phyloP scores from a whole-genome alignment of 345 rosid genomes.

The Acer campestre region DNA sequence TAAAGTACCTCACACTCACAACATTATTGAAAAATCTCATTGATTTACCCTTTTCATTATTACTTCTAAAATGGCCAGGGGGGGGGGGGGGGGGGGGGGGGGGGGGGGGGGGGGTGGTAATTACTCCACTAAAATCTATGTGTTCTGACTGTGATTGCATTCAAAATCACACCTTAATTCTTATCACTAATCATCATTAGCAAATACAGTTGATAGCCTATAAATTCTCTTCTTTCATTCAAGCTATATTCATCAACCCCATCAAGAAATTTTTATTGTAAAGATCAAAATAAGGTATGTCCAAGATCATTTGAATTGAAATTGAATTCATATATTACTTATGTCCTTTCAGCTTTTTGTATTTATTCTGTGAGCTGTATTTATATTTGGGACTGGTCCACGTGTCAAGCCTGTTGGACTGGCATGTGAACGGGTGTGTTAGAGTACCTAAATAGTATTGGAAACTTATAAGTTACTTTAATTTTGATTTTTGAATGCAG shows the following conservation, averaged over 20 bases:
- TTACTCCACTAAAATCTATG: slow-evolving; percentile 23
- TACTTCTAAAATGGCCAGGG: slow-evolving; percentile 16
- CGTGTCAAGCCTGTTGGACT: too few species aligned
- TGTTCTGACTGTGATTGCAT: background rate
- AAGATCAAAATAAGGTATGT: slow-evolving; percentile 17
- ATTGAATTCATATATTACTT: background rate
- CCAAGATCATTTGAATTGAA: background rate
- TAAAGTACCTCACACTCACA: background rate
- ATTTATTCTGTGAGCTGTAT: too few species aligned
- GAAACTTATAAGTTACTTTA: too few species aligned
- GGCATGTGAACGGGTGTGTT: too few species aligned
- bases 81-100: too few species aligned
- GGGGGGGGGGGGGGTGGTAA: too few species aligned
- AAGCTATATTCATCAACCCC: slow-evolving; percentile 9
- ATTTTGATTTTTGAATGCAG: slow-evolving; percentile 3
- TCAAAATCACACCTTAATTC: background rate
- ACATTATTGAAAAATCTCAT: background rate
- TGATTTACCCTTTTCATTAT: slow-evolving; percentile 5
- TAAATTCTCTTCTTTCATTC: slow-evolving; percentile 11
- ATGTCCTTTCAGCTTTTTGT: too few species aligned
- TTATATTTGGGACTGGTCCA: too few species aligned
- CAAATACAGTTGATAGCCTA: slow-evolving; percentile 1
- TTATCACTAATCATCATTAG: slow-evolving; percentile 28
- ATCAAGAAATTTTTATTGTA: slow-evolving; percentile 13
- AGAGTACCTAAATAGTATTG: too few species aligned